Evolutionary conservation across 306 rosid genomes (phyloP).

Genomic region (Medicago lupulina): DNA sequence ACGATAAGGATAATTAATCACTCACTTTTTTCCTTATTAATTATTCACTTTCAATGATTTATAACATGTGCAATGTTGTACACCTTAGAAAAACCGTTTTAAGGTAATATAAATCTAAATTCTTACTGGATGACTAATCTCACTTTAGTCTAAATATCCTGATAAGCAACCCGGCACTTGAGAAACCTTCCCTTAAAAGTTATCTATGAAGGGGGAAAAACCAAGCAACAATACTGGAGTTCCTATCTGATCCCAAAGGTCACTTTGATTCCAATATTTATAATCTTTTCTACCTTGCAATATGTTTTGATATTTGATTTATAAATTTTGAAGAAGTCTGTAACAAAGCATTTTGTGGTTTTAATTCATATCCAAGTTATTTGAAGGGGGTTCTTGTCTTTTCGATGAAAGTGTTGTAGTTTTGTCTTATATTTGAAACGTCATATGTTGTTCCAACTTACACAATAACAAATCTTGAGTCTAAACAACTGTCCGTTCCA

Average conservation of each 20-base stretch:
- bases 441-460: constrained; percentile 30
- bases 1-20: not conserved
- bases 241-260: not conserved
- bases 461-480: constrained; percentile 6
- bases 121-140: not conserved
- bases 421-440: constrained; percentile 21
- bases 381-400: not conserved
- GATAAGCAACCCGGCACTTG: not conserved
- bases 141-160: not conserved
- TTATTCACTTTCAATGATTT: not conserved
- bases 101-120: not conserved
- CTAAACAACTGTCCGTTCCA: not conserved
- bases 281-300: constrained; percentile 6
- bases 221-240: not conserved
- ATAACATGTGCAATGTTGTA: not conserved
- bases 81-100: not conserved
- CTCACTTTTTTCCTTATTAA: not conserved
- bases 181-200: not conserved
- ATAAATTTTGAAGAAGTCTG: not conserved
- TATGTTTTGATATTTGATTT: not conserved
- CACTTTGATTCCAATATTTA: not conserved
- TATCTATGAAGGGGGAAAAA: not conserved
- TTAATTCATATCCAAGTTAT: constrained; percentile 8
- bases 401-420: constrained; percentile 10
- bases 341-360: constrained; percentile 23